Percentiles rank a stretch among this genome's conserved stretches.
These are phyloP conservation scores for Tolypocladium tundrense DNA, from an alignment of 2,329 filamentous ascomycete genomes.

Conservation along the genomic window DNA sequence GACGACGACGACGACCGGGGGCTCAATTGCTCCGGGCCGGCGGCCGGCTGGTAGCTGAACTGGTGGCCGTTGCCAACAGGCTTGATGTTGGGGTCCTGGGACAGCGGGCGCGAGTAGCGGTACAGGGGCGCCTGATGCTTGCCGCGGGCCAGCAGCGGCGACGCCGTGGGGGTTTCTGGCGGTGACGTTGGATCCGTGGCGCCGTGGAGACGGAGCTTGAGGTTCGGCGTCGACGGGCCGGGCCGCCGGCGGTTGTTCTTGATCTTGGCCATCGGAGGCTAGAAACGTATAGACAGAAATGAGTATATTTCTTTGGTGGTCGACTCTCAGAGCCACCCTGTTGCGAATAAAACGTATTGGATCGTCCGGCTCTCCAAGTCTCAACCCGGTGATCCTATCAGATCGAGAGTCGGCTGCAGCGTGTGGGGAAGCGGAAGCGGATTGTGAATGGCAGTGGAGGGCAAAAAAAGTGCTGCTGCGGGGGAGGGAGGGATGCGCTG, in stretches of 20 bases:
- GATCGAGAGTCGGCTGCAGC: slow-evolving; percentile 6
- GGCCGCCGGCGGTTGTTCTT: slow-evolving; percentile 13
- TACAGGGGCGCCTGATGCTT: slow-evolving; percentile 20
- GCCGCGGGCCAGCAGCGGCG: slow-evolving; percentile 23
- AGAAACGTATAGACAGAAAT: slow-evolving; percentile 2
- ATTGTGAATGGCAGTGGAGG: background rate
- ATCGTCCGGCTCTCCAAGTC: background rate
- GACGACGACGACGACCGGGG: slow-evolving; percentile 24
- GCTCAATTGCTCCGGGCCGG: slow-evolving; percentile 24
- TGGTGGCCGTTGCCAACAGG: slow-evolving; percentile 31
- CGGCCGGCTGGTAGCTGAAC: slow-evolving; percentile 27
- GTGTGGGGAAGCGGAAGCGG: slow-evolving; percentile 13
- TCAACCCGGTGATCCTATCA: slow-evolving; percentile 11
- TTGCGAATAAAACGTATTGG: background rate
- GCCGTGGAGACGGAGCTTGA: slow-evolving; percentile 22
- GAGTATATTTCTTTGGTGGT: background rate
- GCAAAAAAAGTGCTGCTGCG: background rate
- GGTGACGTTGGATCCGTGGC: slow-evolving; percentile 32
- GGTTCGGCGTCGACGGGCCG: slow-evolving; percentile 31
- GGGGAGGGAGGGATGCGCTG: background rate
- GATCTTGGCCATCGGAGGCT: slow-evolving; percentile 4
- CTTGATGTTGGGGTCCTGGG: slow-evolving; percentile 29
- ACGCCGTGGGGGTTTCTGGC: slow-evolving; percentile 34
- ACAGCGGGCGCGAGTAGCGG: slow-evolving; percentile 17
- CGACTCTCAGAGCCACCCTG: background rate